These are phyloP conservation scores for Scutellaria galericulata DNA, from an alignment of 257 asterid genomes.

Conservation along the genomic window DNA sequence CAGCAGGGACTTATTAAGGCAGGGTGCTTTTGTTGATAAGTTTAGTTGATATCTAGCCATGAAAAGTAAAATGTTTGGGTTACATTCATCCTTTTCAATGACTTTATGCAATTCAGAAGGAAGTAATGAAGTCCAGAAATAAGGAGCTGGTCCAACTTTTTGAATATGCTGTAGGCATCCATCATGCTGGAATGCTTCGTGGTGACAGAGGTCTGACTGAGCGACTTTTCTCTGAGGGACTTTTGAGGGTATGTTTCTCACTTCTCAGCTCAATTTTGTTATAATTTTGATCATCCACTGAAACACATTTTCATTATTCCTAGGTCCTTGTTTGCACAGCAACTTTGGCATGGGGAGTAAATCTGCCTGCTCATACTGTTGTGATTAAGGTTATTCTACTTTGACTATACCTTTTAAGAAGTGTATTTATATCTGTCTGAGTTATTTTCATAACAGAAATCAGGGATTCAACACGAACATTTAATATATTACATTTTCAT, in stretches of 20 bases:
- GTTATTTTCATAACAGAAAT: constrained; percentile 16
- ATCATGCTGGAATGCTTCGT: constrained; percentile 99
- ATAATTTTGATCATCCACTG: constrained; percentile 33
- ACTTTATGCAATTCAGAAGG: constrained; percentile 64
- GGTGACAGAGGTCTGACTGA: constrained; percentile 93
- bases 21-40: constrained; percentile 42
- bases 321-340: constrained; percentile 99
- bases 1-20: constrained; percentile 84
- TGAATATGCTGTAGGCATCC: constrained; percentile 89
- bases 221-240: constrained; percentile 97
- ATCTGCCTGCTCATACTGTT: constrained; percentile 99
- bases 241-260: constrained; percentile 59
- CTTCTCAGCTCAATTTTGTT: constrained; percentile 22
- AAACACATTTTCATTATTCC: constrained; percentile 29
- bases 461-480: constrained; percentile 19
- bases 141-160: constrained; percentile 84
- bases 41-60: constrained; percentile 27
- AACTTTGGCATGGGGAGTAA: constrained; percentile 99
- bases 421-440: constrained; percentile 15
- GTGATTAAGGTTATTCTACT: constrained; percentile 87
- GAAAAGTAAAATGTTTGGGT: constrained; percentile 28
- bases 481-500: neutral
- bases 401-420: constrained; percentile 30
- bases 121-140: constrained; percentile 93
- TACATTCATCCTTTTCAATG: constrained; percentile 34